A percentile compares a stretch with the other conserved stretches of the same genome.
These are phyloP conservation scores for Solanum arcanum DNA, from an alignment of 257 asterid species.

Conservation along the genomic window DNA sequence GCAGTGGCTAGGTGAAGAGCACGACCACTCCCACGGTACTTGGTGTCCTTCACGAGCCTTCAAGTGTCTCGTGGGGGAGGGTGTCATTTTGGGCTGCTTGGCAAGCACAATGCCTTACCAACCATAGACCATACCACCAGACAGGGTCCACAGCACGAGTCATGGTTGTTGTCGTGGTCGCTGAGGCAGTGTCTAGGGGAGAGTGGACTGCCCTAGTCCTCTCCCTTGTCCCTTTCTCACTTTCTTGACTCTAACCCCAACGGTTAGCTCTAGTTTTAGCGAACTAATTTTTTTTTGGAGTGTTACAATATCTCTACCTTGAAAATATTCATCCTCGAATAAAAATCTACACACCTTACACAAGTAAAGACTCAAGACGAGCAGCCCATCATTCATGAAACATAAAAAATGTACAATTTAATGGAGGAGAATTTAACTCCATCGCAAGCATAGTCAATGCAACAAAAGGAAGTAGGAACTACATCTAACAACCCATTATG, in stretches of 20 bases:
- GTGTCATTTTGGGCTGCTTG: not conserved
- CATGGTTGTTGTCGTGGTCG: not conserved
- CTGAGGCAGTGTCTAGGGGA: not conserved
- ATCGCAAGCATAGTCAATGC: too few relatives aligned
- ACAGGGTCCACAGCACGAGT: not conserved
- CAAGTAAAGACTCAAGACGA: too few relatives aligned
- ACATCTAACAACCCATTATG: too few relatives aligned
- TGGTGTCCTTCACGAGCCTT: not conserved
- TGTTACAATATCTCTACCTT: too few relatives aligned
- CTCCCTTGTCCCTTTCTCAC: not conserved
- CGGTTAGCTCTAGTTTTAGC: not conserved
- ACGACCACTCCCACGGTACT: not conserved
- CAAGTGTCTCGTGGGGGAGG: not conserved
- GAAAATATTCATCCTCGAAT: too few relatives aligned
- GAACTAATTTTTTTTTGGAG: too few relatives aligned
- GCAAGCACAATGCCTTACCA: not conserved
- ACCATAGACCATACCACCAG: not conserved
- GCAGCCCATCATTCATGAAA: too few relatives aligned
- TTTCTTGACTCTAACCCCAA: not conserved
- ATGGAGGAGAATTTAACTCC: too few relatives aligned
- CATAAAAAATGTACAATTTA: too few relatives aligned
- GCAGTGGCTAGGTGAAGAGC: too few relatives aligned
- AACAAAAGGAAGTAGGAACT: too few relatives aligned
- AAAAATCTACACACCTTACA: too few relatives aligned
- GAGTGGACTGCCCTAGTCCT: not conserved